Base-by-base conservation (phyloP, 345 rosid species). In the Salix udensis region DNA sequence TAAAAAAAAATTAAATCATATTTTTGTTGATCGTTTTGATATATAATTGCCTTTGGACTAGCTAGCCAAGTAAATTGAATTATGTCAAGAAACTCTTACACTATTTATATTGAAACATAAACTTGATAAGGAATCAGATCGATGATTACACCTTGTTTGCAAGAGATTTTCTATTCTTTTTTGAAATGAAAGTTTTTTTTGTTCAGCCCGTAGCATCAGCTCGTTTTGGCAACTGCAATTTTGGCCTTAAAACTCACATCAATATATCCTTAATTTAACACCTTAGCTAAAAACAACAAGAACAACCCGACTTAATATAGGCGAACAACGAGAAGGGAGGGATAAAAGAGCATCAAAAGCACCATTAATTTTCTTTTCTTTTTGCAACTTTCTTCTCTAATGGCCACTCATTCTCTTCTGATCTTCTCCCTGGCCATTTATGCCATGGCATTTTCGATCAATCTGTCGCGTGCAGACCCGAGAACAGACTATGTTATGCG, bases 401-500 rank as follows among this genome's bases (percentile, higher is more conserved):
- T 76, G 78, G 73, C 68, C 58, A 37, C 26, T 74, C 68, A 68
- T 11, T 37, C 74, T 67, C 62, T 78, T 46, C 50, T 44, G 18
- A 44, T 65, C 68, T 42, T 65, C 68, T 42, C 79, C 46, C 74
- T 75, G 53, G 65, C 76, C 73, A 16, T 81, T 28, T 21, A 44
- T 14, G 5, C 78, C 26, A 24, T 76, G 50, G 21, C 42, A 24
- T 24, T 67, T 23, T 44, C 7, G 15, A 26, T 78, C 46, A 80
- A 67, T 52, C 67, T 30, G 6, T 68, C 40, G 0, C 62, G 62
- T 5, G 79, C 85, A 39, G 74, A 82, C 75, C 71, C 86, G 0
- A 73, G 86, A 74, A 52, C 74, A 6, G 84, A 85, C 58, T 58
- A 85, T 26, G 79, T 86, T 6, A 76, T 76, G 8, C 86, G 78